Evolutionary conservation across 2,329 filamentous ascomycete species (phyloP).

Genomic region (Lomentospora prolificans): DNA sequence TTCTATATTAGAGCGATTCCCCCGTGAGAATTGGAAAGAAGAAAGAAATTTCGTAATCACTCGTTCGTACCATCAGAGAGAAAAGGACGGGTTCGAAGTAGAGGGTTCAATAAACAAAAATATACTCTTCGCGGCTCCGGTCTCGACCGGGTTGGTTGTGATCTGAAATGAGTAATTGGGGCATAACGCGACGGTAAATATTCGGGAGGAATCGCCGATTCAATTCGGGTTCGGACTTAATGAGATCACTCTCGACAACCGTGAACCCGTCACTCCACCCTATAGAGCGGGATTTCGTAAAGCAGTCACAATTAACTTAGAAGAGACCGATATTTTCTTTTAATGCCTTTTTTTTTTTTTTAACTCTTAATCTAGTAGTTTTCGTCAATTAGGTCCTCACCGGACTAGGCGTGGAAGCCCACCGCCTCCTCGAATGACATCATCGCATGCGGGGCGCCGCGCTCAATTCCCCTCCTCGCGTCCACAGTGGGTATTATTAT

Average conservation of each 20-base stretch:
- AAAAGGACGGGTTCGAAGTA: background rate
- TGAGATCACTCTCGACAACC: background rate
- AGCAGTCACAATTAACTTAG: background rate
- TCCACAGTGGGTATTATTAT: background rate
- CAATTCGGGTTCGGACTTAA: background rate
- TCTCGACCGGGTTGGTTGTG: background rate
- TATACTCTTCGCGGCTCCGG: background rate
- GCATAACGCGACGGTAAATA: constrained; percentile 1
- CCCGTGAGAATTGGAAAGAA: background rate
- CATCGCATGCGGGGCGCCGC: background rate
- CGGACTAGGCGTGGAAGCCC: background rate
- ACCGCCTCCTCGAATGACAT: background rate
- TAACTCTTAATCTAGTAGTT: background rate
- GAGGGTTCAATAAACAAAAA: background rate
- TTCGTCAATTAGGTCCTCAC: background rate
- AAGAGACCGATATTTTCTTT: background rate
- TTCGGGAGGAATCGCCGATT: background rate
- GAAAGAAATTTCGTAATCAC: background rate
- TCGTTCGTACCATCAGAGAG: background rate
- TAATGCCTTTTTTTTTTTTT: background rate
- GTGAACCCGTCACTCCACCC: too few species aligned
- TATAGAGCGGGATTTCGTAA: background rate
- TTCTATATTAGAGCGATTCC: background rate
- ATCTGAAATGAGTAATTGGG: background rate
- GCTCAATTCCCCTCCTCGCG: background rate